Percentiles rank a stretch among this genome's conserved stretches.
Evolutionary conservation across 2,329 filamentous ascomycete genomes (phyloP).

Genomic region (Chrysoporthe cubensis): DNA sequence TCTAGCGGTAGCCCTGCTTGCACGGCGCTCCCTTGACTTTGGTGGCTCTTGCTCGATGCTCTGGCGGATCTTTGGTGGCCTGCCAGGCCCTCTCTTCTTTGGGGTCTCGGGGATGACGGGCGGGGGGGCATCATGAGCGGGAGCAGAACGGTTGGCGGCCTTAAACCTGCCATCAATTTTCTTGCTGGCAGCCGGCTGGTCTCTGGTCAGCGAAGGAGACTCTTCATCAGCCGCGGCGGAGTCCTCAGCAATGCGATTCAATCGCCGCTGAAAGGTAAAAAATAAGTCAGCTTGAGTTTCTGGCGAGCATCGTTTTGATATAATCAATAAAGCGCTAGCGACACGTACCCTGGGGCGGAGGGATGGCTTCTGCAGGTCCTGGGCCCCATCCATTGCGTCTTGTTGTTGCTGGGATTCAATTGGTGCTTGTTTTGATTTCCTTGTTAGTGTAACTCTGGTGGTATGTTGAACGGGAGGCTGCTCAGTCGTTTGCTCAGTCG

Average conservation of each 20-base stretch:
- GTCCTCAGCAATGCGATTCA: conserved; percentile 21
- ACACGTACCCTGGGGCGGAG: conserved; percentile 15
- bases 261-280: conserved; percentile 20
- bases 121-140: neutral
- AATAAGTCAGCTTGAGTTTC: conserved; percentile 3
- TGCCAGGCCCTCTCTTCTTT: conserved; percentile 26
- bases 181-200: conserved; percentile 16
- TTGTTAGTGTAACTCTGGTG: conserved; percentile 2
- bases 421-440: conserved; percentile 6
- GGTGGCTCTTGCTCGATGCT: conserved; percentile 26
- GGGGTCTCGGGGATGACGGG: conserved; percentile 19
- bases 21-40: conserved; percentile 16
- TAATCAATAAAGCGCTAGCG: neutral
- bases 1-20: conserved; percentile 1
- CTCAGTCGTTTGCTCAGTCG: neutral
- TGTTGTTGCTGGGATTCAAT: neutral
- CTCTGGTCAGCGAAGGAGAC: conserved; percentile 13
- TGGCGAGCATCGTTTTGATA: neutral
- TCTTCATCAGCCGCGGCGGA: conserved; percentile 20
- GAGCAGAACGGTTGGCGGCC: conserved; percentile 6
- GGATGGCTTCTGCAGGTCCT: conserved; percentile 17
- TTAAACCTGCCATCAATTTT: conserved; percentile 21
- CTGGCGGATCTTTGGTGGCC: conserved; percentile 24
- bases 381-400: neutral
- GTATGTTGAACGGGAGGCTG: neutral